phyloP scores from a whole-genome alignment of 2,329 filamentous ascomycete genomes.

The Chaetothyriales sp. region DNA sequence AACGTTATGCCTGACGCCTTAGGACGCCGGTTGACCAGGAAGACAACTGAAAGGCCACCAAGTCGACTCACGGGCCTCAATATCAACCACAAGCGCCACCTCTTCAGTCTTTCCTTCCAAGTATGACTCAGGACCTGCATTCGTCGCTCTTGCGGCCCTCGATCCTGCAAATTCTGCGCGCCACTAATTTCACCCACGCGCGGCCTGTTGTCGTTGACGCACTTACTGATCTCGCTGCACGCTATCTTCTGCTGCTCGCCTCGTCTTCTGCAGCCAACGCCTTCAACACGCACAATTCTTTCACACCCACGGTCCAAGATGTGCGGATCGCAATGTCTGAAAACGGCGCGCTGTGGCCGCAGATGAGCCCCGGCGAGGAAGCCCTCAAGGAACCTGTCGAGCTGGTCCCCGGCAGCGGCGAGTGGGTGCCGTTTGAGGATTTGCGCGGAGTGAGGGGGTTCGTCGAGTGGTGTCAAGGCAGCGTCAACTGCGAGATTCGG shows the following conservation, averaged over 20 bases:
- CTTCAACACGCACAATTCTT: conserved; percentile 52
- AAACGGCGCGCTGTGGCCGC: conserved; percentile 58
- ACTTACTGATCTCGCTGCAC: conserved; percentile 70
- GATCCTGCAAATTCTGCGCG: conserved; percentile 80
- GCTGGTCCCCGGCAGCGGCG: conserved; percentile 10
- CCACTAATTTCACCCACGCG: conserved; percentile 76
- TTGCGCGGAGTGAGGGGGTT: conserved; percentile 64
- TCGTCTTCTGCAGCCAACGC: conserved; percentile 59
- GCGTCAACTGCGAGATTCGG: conserved; percentile 64
- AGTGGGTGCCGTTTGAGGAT: conserved; percentile 44
- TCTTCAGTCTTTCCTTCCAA: neutral
- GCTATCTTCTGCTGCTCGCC: conserved; percentile 65
- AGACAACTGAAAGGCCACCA: neutral
- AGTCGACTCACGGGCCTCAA: neutral
- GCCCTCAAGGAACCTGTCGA: conserved; percentile 44
- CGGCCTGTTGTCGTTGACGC: conserved; percentile 72
- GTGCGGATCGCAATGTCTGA: conserved; percentile 76
- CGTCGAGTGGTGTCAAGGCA: conserved; percentile 62
- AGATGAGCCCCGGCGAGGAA: conserved; percentile 54
- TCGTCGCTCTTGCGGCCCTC: conserved; percentile 74
- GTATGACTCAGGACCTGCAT: conserved; percentile 30
- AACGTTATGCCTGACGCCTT: neutral
- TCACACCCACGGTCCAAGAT: conserved; percentile 56
- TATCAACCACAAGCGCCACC: neutral
- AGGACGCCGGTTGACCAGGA: neutral